Percentiles rank a stretch among this genome's conserved stretches.
Conservation (phyloP, 208 protist species). For the Phytomonas francai region DNA sequence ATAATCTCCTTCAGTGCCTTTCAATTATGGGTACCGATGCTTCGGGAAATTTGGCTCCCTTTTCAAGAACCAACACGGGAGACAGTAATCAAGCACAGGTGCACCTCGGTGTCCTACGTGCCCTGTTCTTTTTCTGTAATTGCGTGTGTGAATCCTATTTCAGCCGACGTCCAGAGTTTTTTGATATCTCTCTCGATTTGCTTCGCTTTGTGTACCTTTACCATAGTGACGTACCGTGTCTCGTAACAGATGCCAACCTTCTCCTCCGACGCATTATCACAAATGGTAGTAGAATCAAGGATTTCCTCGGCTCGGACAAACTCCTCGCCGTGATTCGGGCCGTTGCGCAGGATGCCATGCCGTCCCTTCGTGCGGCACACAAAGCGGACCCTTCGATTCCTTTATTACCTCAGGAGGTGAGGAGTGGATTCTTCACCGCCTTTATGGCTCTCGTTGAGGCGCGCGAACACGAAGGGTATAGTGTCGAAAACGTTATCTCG, state of each 20-base stretch:
- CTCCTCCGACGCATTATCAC: slow-evolving; percentile 51
- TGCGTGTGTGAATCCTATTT: slow-evolving; percentile 65
- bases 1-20: slow-evolving; percentile 59
- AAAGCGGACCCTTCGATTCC: not conserved
- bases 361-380: slow-evolving; percentile 18
- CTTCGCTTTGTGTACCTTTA: slow-evolving; percentile 71
- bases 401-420: slow-evolving; percentile 16
- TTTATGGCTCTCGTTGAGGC: slow-evolving; percentile 64
- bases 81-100: slow-evolving; percentile 18
- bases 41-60: slow-evolving; percentile 12
- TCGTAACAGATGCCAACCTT: slow-evolving; percentile 67
- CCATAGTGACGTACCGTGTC: slow-evolving; percentile 56
- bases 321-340: slow-evolving; percentile 46
- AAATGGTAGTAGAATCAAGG: slow-evolving; percentile 34
- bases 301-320: slow-evolving; percentile 56
- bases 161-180: slow-evolving; percentile 35
- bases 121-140: slow-evolving; percentile 81
- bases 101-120: slow-evolving; percentile 65
- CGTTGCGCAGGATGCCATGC: slow-evolving; percentile 43
- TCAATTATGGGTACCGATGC: slow-evolving; percentile 25
- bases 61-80: not conserved
- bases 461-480: slow-evolving; percentile 66
- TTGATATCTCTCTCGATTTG: slow-evolving; percentile 63
- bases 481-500: slow-evolving; percentile 33
- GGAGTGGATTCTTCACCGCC: slow-evolving; percentile 44